A percentile compares a stretch with the other conserved stretches of the same genome.
phyloP scores from a whole-genome alignment of 495 filamentous ascomycete species.

The Rhizodiscina lignyota region DNA sequence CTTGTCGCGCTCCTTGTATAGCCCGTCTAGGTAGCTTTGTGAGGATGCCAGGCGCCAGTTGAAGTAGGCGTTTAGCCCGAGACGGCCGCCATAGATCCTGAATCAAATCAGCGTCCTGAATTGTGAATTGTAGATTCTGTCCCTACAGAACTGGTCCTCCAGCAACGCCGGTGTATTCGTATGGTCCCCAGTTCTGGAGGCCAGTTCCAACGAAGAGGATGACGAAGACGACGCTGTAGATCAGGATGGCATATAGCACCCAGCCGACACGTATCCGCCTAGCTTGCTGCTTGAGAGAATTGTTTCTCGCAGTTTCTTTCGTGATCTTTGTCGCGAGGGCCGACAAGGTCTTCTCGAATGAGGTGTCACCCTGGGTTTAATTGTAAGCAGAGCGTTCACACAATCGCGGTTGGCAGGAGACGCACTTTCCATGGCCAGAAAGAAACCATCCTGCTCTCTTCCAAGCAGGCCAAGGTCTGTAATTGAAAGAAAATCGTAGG shows the following conservation, averaged over 20 bases:
- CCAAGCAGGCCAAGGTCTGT: too few relatives aligned
- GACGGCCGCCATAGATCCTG: constrained; percentile 54
- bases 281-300: constrained; percentile 48
- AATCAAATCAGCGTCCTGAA: neutral
- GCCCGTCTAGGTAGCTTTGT: constrained; percentile 48
- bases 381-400: constrained; percentile 1
- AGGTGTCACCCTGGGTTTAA: constrained; percentile 71
- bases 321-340: constrained; percentile 68
- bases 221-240: constrained; percentile 70
- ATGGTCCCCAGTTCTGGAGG: constrained; percentile 57
- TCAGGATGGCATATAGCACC: constrained; percentile 79
- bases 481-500: too few relatives aligned
- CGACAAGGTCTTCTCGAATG: constrained; percentile 80
- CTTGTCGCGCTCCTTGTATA: constrained; percentile 59
- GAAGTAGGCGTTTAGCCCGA: constrained; percentile 47
- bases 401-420: neutral
- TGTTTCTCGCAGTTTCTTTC: constrained; percentile 49
- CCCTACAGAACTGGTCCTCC: constrained; percentile 66
- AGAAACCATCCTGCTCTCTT: constrained; percentile 10
- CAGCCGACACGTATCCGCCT: constrained; percentile 71
- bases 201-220: constrained; percentile 72
- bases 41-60: constrained; percentile 60
- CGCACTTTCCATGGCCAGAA: constrained; percentile 14
- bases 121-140: neutral
- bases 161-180: constrained; percentile 59